Base-by-base conservation (phyloP, 768 basidiomycete species). In the Trametes cingulata region DNA sequence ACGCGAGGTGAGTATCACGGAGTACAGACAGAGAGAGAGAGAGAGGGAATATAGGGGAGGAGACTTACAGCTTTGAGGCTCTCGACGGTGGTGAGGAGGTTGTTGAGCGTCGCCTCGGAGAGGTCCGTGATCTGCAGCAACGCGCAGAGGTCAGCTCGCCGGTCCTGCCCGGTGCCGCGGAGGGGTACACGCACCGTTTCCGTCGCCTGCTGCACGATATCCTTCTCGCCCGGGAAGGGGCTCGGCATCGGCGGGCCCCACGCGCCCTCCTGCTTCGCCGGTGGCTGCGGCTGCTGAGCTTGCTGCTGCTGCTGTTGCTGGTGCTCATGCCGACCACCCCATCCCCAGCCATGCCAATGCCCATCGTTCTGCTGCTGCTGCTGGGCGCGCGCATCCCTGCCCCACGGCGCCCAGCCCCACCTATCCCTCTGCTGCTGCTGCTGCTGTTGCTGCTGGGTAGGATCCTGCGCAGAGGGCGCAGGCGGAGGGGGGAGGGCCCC, bases 41-140 rank as follows among this genome's bases (percentile, higher is more conserved):
- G 14, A 17, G 1, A 5, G 27, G 3, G 14, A 41, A n/a, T n/a
- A n/a, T n/a, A n/a, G n/a, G n/a, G n/a, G n/a, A n/a, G n/a, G n/a
- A 17, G 17, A 78, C 85, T 61, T 61, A 88, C 87, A 15, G 74
- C 74, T 73, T 86, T 89, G 55, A 90, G 73, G 33, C 78, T 73
- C 66, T 88, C 82, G 47, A 87, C 79, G 0, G 80, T 82, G 22
- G 72, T 69, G 51, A 88, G 70, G 42, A 89, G 78, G 20, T 80
- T 78, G 45, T 88, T 87, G 17, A 91, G 80, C 0, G 87, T 85
- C 15, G 80, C 78, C 69, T 90, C 89, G 2, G 88, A 88, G 58
- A 89, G 68, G 51, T 88, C 86, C 8, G 75, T 73, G 74, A 86
- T 80, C 88, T 87, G 19, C 19, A 10, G 5, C 56, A 24, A n/a